Conservation (phyloP, 2,329 filamentous ascomycete species). For the Colletotrichum simmondsii region DNA sequence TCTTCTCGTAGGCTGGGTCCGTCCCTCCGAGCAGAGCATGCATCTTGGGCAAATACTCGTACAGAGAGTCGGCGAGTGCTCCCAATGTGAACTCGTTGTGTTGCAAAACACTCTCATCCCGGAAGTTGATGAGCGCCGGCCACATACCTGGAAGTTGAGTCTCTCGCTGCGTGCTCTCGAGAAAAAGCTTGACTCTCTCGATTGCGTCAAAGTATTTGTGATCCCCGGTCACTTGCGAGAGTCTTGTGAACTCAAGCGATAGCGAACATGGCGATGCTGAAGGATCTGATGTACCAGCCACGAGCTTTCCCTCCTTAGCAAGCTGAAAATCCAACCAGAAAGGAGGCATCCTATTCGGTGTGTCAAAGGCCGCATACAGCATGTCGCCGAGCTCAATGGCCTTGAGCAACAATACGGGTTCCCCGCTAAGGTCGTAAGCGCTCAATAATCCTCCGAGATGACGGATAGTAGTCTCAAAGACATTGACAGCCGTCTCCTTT, state of each 20-base stretch:
- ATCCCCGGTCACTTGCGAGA: constrained; percentile 79
- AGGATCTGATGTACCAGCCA: constrained; percentile 45
- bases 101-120: constrained; percentile 53
- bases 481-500: constrained; percentile 55
- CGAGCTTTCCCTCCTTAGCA: constrained; percentile 15
- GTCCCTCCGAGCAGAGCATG: constrained; percentile 69
- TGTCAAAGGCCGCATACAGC: constrained; percentile 75
- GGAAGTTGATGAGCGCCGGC: constrained; percentile 74
- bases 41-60: constrained; percentile 54
- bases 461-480: constrained; percentile 79
- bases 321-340: constrained; percentile 32
- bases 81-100: constrained; percentile 48
- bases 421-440: constrained; percentile 74
- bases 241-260: constrained; percentile 77
- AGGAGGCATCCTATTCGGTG: constrained; percentile 72
- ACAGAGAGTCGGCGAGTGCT: constrained; percentile 53
- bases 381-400: constrained; percentile 72
- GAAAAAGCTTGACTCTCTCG: constrained; percentile 73
- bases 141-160: constrained; percentile 79
- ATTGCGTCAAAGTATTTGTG: constrained; percentile 80
- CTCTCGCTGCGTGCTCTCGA: constrained; percentile 73
- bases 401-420: constrained; percentile 66
- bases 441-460: constrained; percentile 76
- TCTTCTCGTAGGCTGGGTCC: constrained; percentile 63
- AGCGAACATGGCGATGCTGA: constrained; percentile 69